Evolutionary conservation across 768 basidiomycete genomes (phyloP).

Genomic region (Suillus weaverae): DNA sequence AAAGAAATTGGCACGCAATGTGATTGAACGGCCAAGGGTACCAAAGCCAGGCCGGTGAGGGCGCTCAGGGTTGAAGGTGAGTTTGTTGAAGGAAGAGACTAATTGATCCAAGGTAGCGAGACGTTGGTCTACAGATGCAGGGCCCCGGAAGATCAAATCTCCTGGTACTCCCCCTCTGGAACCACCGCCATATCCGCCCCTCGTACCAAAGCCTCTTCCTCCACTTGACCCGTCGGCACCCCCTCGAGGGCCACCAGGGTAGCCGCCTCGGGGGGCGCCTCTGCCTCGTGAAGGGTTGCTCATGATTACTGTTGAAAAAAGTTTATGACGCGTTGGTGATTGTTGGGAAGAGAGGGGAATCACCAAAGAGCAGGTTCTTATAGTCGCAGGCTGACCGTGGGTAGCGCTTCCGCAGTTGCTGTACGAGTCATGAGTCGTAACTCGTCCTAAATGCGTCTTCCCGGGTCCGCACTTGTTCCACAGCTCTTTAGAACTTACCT

Average conservation of each 20-base stretch:
- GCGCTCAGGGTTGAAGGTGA: constrained; percentile 34
- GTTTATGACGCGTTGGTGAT: background rate
- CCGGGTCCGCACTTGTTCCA: background rate
- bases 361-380: background rate
- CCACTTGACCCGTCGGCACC: constrained; percentile 17
- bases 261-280: constrained; percentile 14
- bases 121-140: constrained; percentile 35
- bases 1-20: constrained; percentile 53
- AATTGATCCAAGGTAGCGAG: constrained; percentile 29
- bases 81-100: constrained; percentile 29
- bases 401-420: background rate
- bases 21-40: constrained; percentile 37
- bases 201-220: constrained; percentile 10
- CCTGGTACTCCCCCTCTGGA: constrained; percentile 26
- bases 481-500: background rate
- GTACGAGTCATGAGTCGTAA: background rate
- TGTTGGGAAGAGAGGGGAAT: background rate
- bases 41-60: constrained; percentile 50
- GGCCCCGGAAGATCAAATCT: constrained; percentile 31
- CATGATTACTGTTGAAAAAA: background rate
- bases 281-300: constrained; percentile 11
- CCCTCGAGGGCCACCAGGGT: background rate
- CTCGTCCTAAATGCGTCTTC: background rate
- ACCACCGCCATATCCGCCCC: constrained; percentile 29
- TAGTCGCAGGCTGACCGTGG: background rate